Evolutionary conservation across 2,329 filamentous ascomycete species (phyloP).

Genomic region (Penicillium decumbens): DNA sequence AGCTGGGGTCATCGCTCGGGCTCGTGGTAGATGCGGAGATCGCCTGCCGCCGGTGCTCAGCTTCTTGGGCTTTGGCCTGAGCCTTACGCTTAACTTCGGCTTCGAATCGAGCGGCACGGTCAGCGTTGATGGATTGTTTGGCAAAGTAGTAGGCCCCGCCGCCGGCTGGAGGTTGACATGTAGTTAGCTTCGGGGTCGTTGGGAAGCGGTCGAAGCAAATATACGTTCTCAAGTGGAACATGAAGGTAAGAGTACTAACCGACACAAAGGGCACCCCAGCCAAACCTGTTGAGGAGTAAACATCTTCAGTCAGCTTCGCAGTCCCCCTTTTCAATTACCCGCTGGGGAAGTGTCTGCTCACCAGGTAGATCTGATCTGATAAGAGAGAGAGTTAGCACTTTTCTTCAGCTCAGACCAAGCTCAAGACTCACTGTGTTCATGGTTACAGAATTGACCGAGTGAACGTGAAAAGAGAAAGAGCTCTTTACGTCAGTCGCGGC

Average conservation of each 20-base stretch:
- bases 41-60: constrained; percentile 32
- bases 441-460: constrained; percentile 9
- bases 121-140: constrained; percentile 88
- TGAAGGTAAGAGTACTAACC: constrained; percentile 51
- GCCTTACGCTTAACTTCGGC: constrained; percentile 60
- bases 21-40: constrained; percentile 14
- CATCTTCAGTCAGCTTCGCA: constrained; percentile 15
- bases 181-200: neutral
- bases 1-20: constrained; percentile 27
- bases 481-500: constrained; percentile 20
- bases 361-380: constrained; percentile 57
- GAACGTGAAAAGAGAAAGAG: constrained; percentile 8
- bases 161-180: constrained; percentile 58
- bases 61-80: constrained; percentile 34
- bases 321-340: neutral
- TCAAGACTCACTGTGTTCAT: constrained; percentile 52
- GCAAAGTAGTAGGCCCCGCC: constrained; percentile 93
- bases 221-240: neutral
- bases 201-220: neutral
- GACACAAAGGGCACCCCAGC: constrained; percentile 83
- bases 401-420: neutral
- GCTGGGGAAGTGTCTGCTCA: constrained; percentile 34
- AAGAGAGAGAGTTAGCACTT: constrained; percentile 7
- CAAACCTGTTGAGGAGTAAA: constrained; percentile 58
- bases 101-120: constrained; percentile 68